Evolutionary conservation across 768 basidiomycete genomes (phyloP).

Genomic region (Boletus insuetus): DNA sequence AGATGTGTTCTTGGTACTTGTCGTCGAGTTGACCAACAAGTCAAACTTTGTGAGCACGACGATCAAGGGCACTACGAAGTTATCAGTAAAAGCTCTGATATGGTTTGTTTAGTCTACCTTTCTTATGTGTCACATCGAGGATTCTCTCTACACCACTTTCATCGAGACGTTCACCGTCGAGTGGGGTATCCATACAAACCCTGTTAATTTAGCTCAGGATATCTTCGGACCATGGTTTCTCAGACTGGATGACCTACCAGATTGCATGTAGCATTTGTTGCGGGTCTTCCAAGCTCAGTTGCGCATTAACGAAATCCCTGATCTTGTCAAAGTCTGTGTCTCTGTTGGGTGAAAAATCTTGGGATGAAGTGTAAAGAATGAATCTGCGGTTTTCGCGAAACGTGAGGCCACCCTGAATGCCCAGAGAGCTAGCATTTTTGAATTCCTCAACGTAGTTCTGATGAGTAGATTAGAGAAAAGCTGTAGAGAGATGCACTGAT

Average conservation of each 20-base stretch:
- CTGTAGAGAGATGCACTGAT: no score
- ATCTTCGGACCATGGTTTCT: no score
- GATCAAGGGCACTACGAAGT: constrained; percentile 1
- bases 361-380: constrained; percentile 1
- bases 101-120: background rate
- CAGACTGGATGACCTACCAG: background rate
- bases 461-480: no score
- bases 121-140: constrained; percentile 3
- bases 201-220: background rate
- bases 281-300: no score
- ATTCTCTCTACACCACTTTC: constrained; percentile 9
- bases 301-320: background rate
- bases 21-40: background rate
- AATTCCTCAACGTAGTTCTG: no score
- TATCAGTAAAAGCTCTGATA: background rate
- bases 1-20: no score
- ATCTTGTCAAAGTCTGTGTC: constrained; percentile 4
- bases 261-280: background rate
- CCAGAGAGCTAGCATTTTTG: no score
- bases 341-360: constrained; percentile 3
- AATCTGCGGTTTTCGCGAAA: background rate
- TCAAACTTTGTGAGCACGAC: constrained; percentile 7
- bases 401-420: no score
- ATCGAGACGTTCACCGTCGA: constrained; percentile 2
- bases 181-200: constrained; percentile 6